Evolutionary conservation across 2,329 filamentous ascomycete species (phyloP).

Genomic region (Tolypocladium ophioglossoides): DNA sequence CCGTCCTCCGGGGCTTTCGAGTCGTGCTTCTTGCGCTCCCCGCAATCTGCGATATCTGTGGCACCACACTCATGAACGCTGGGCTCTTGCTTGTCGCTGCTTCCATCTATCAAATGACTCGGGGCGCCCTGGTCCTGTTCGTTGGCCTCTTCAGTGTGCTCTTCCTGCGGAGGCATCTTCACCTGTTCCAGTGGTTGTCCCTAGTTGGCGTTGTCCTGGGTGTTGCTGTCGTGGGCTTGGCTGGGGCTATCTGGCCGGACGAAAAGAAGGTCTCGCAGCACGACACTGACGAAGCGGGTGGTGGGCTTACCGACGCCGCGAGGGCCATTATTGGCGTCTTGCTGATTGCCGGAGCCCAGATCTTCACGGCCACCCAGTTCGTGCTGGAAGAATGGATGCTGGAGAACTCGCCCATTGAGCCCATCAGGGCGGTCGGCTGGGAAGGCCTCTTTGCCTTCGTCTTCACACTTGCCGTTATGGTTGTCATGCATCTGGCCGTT

Average conservation of each 20-base stretch:
- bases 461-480: conserved; percentile 69
- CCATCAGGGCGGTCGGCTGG: conserved; percentile 89
- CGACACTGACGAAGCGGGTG: conserved; percentile 23
- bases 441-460: conserved; percentile 86
- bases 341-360: conserved; percentile 86
- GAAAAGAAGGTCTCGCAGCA: conserved; percentile 35
- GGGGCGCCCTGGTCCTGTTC: conserved; percentile 88
- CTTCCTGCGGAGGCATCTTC: conserved; percentile 71
- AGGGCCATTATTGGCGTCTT: conserved; percentile 70
- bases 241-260: conserved; percentile 71
- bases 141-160: conserved; percentile 91
- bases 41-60: conserved; percentile 86
- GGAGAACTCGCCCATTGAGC: conserved; percentile 53
- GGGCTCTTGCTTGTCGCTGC: conserved; percentile 88
- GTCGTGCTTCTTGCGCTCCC: conserved; percentile 72
- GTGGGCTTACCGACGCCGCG: conserved; percentile 24
- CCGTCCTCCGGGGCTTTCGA: conserved; percentile 58
- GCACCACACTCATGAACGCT: conserved; percentile 95
- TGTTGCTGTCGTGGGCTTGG: conserved; percentile 81
- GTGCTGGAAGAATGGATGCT: conserved; percentile 93
- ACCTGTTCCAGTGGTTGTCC: conserved; percentile 86
- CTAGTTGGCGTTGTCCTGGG: conserved; percentile 79
- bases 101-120: conserved; percentile 97
- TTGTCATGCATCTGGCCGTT: conserved; percentile 66
- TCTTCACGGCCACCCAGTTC: conserved; percentile 95